These are phyloP conservation scores for Sapria himalayana DNA, from an alignment of 345 rosid species.

Conservation along the genomic window DNA sequence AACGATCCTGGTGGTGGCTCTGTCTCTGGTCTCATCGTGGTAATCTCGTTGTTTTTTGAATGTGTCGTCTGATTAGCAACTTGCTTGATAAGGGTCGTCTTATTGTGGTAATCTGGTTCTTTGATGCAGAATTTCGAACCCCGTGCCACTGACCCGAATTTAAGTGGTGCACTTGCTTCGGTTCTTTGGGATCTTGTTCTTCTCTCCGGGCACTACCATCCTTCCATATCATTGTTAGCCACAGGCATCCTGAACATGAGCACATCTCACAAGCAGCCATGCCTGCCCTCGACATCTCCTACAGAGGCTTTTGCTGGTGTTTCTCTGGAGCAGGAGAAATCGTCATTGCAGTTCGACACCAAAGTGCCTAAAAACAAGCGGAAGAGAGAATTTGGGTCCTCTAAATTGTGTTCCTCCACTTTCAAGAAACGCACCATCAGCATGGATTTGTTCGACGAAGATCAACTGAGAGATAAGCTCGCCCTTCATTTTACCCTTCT, in stretches of 20 bases:
- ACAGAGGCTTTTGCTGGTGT: conserved; percentile 51
- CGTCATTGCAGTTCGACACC: conserved; percentile 14
- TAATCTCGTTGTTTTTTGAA: conserved; percentile 12
- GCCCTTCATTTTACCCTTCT: conserved; percentile 31
- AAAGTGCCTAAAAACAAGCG: conserved; percentile 31
- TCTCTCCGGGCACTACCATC: conserved; percentile 63
- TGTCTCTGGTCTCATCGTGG: conserved; percentile 66
- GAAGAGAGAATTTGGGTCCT: conserved; percentile 19
- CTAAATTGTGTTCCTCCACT: conserved; percentile 2
- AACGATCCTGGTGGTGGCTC: conserved; percentile 98
- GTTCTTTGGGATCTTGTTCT: conserved; percentile 89
- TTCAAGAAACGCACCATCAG: conserved; percentile 3
- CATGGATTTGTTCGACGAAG: conserved; percentile 17
- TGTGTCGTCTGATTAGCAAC: background rate
- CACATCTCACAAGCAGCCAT: conserved; percentile 36
- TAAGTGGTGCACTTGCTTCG: conserved; percentile 82
- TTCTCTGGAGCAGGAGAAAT: conserved; percentile 37
- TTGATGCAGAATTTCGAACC: conserved; percentile 63
- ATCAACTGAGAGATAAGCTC: conserved; percentile 29
- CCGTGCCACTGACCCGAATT: conserved; percentile 55
- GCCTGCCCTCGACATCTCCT: conserved; percentile 31
- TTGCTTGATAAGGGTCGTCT: background rate
- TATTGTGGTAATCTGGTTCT: background rate
- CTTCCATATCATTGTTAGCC: conserved; percentile 37
- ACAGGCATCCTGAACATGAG: conserved; percentile 40